A percentile compares a stretch with the other conserved stretches of the same genome.
Evolutionary conservation across 352 stramenopile genomes (phyloP).

Genomic region (Phytophthora rubi): DNA sequence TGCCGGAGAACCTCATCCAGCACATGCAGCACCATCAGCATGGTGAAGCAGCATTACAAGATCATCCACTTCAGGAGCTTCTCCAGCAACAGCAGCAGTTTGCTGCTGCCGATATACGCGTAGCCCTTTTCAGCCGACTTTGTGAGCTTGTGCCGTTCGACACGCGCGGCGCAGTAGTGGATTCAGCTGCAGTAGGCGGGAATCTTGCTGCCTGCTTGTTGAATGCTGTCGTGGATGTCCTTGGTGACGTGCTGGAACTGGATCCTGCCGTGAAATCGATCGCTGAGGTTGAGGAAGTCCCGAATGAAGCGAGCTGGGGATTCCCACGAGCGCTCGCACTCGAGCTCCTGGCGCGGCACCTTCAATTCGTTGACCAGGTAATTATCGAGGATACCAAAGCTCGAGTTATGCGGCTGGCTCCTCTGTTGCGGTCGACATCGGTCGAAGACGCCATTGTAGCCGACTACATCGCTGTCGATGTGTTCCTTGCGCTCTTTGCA

Average conservation of each 20-base stretch:
- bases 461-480: conserved; percentile 47
- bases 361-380: conserved; percentile 37
- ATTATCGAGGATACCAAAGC: conserved; percentile 19
- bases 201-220: conserved; percentile 54
- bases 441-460: conserved; percentile 12
- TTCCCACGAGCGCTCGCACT: conserved; percentile 39
- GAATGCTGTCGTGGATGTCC: conserved; percentile 58
- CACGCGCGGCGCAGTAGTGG: neutral
- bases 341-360: conserved; percentile 49
- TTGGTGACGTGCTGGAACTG: conserved; percentile 72
- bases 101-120: conserved; percentile 44
- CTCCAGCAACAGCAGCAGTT: conserved; percentile 28
- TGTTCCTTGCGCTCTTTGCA: conserved; percentile 56
- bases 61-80: conserved; percentile 14
- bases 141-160: conserved; percentile 66
- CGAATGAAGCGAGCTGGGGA: conserved; percentile 38
- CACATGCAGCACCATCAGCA: conserved; percentile 21
- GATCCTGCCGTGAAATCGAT: conserved; percentile 44
- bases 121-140: conserved; percentile 62
- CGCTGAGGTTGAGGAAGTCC: conserved; percentile 39
- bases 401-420: conserved; percentile 12
- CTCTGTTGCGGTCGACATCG: conserved; percentile 13
- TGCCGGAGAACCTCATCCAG: conserved; percentile 26
- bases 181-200: conserved; percentile 17
- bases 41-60: neutral